Evolutionary conservation across 2,329 filamentous ascomycete species (phyloP).

Genomic region (Colletotrichum sp.): DNA sequence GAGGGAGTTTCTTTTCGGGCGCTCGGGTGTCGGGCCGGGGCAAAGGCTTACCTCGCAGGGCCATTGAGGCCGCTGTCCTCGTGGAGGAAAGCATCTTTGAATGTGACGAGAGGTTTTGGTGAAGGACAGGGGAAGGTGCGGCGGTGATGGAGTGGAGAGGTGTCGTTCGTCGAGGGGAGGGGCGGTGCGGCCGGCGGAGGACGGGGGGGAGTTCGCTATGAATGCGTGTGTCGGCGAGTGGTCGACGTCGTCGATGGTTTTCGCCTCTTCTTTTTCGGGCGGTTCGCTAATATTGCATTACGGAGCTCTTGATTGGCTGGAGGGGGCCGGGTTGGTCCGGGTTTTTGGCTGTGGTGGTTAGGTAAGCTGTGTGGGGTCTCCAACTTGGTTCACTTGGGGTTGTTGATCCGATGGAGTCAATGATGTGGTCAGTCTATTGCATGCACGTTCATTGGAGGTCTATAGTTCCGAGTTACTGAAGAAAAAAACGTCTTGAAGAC

Average conservation of each 20-base stretch:
- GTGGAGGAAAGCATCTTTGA: conserved; percentile 50
- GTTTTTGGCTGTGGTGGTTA: not conserved
- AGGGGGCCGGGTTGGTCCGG: not conserved
- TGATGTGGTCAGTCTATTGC: not conserved
- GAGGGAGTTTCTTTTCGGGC: conserved; percentile 1
- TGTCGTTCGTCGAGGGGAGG: not conserved
- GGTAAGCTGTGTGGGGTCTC: conserved; percentile 1
- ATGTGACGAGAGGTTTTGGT: not conserved
- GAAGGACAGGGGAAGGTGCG: not conserved
- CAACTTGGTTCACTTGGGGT: not conserved
- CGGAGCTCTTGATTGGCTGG: conserved; percentile 6
- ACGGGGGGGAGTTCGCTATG: not conserved
- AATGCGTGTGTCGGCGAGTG: not conserved
- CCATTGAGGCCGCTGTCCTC: conserved; percentile 57
- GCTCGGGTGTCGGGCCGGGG: not conserved
- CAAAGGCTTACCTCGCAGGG: conserved; percentile 51
- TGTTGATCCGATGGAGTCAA: not conserved
- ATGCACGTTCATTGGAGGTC: not conserved
- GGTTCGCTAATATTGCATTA: conserved; percentile 13
- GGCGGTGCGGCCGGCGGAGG: conserved; percentile 1
- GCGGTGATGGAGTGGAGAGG: conserved; percentile 14
- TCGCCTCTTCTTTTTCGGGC: conserved; percentile 12
- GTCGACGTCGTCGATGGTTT: conserved; percentile 19
- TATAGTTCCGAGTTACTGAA: not conserved
- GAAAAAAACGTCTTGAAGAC: not conserved